Percentiles rank a stretch among this genome's conserved stretches.
These are phyloP conservation scores for Rhizopogon vesiculosus DNA, from an alignment of 768 basidiomycete species.

Conservation along the genomic window DNA sequence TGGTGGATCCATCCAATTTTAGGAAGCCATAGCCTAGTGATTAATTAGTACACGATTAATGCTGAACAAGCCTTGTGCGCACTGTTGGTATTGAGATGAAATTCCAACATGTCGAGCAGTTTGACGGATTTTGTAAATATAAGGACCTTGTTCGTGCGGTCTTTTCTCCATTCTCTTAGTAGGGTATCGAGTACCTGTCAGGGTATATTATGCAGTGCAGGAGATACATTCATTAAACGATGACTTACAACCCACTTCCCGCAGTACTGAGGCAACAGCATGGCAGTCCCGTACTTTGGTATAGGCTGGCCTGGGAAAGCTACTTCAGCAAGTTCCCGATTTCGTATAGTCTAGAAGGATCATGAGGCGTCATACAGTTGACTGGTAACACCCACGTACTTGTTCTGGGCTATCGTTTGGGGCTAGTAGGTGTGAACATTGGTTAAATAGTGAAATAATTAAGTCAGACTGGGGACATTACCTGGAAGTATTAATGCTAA, in stretches of 20 bases:
- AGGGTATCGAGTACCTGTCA: conserved; percentile 62
- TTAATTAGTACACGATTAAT: conserved; percentile 1
- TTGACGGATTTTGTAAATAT: conserved; percentile 94
- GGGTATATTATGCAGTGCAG: not conserved
- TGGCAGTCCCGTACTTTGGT: conserved; percentile 59
- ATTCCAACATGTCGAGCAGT: conserved; percentile 79
- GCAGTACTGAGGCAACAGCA: conserved; percentile 63
- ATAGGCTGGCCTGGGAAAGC: conserved; percentile 56
- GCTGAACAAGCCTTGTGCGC: conserved; percentile 7
- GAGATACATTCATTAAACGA: not conserved
- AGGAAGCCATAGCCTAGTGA: conserved; percentile 53
- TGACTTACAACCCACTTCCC: conserved; percentile 77
- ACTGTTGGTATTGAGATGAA: conserved; percentile 62
- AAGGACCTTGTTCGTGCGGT: conserved; percentile 77
- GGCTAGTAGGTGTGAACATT: conserved; percentile 33
- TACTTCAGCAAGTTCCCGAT: conserved; percentile 54
- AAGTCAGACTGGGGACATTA: conserved; percentile 20
- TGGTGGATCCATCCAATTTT: conserved; percentile 77
- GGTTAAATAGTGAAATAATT: not conserved
- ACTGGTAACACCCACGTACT: conserved; percentile 26
- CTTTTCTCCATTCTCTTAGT: conserved; percentile 63
- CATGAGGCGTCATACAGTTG: not conserved
- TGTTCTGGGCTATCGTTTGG: conserved; percentile 67
- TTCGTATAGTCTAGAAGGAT: conserved; percentile 38
- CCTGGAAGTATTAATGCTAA: conserved; percentile 82